Conservation (phyloP, 2,329 filamentous ascomycete species). For the Colletotrichum sp. region DNA sequence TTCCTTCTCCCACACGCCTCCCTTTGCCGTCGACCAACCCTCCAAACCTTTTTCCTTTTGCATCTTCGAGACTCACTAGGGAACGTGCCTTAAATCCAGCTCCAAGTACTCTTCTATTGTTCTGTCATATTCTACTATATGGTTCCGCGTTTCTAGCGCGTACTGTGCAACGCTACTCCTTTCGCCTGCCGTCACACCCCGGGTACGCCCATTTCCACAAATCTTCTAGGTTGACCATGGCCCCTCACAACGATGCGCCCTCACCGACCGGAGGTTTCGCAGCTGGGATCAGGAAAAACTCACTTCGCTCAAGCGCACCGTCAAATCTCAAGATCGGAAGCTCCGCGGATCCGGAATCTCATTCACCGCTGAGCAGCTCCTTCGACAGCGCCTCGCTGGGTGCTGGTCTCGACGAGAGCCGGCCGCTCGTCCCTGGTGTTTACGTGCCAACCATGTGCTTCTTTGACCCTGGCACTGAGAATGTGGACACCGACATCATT, state of each 20-base stretch:
- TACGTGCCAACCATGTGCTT: slow-evolving; percentile 80
- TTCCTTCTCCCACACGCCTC: background rate
- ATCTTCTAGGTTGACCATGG: slow-evolving; percentile 34
- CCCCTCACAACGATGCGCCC: slow-evolving; percentile 52
- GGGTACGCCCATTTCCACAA: background rate
- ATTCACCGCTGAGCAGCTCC: slow-evolving; percentile 46
- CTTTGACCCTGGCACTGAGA: slow-evolving; percentile 69
- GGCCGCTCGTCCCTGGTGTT: slow-evolving; percentile 57
- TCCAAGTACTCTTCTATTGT: background rate
- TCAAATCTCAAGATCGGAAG: slow-evolving; percentile 33
- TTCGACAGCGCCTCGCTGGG: slow-evolving; percentile 43
- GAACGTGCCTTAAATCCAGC: background rate
- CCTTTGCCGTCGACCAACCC: background rate
- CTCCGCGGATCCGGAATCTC: slow-evolving; percentile 31
- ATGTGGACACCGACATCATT: slow-evolving; percentile 68
- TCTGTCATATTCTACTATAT: background rate
- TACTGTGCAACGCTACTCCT: background rate
- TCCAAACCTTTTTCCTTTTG: background rate
- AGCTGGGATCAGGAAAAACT: slow-evolving; percentile 42
- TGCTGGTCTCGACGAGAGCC: slow-evolving; percentile 34
- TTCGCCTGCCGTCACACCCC: background rate
- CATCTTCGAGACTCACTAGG: background rate
- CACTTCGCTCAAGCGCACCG: slow-evolving; percentile 35
- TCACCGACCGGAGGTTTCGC: slow-evolving; percentile 52
- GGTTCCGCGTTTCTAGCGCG: background rate